A percentile compares a stretch with the other conserved stretches of the same genome.
Conservation (phyloP, 2,329 filamentous ascomycete species). For the Verticillium isaacii region DNA sequence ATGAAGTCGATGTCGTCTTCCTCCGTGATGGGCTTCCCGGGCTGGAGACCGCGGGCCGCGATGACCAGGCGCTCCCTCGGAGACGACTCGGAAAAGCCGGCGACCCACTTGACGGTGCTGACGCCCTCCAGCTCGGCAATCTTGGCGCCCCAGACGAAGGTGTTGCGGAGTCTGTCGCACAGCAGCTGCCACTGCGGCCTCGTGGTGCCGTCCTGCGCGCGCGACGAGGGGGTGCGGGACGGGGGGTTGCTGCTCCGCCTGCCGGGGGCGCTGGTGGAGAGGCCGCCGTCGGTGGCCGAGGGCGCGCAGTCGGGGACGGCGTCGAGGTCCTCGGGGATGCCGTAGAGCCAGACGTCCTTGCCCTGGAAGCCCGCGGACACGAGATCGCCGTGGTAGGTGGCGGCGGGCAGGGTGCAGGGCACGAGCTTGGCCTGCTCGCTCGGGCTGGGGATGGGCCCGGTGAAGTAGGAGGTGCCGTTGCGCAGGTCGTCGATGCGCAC, state of each 20-base stretch:
- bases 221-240: conserved; percentile 29
- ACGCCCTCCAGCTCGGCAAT: conserved; percentile 62
- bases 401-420: conserved; percentile 65
- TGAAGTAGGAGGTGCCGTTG: conserved; percentile 76
- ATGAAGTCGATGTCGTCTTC: conserved; percentile 70
- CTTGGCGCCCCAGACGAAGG: conserved; percentile 63
- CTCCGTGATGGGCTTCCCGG: conserved; percentile 52
- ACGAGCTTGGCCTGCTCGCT: conserved; percentile 52
- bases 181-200: conserved; percentile 64
- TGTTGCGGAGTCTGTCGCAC: conserved; percentile 65
- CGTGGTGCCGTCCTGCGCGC: conserved; percentile 26
- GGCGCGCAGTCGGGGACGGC: conserved; percentile 42
- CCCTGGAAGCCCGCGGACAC: conserved; percentile 70
- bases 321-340: conserved; percentile 69
- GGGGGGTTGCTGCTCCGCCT: conserved; percentile 37
- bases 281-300: conserved; percentile 20
- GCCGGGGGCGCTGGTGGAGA: conserved; percentile 16
- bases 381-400: conserved; percentile 65
- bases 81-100: conserved; percentile 42
- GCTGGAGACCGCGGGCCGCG: conserved; percentile 65
- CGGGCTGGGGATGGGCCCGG: conserved; percentile 56
- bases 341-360: conserved; percentile 73
- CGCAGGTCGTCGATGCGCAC: conserved; percentile 70
- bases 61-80: conserved; percentile 59
- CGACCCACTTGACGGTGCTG: conserved; percentile 68